Evolutionary conservation across 1,284 basidiomycete species (phyloP), one percentile per base, ranked within the genome.

Genomic region (Cryptococcus sp.): DNA sequence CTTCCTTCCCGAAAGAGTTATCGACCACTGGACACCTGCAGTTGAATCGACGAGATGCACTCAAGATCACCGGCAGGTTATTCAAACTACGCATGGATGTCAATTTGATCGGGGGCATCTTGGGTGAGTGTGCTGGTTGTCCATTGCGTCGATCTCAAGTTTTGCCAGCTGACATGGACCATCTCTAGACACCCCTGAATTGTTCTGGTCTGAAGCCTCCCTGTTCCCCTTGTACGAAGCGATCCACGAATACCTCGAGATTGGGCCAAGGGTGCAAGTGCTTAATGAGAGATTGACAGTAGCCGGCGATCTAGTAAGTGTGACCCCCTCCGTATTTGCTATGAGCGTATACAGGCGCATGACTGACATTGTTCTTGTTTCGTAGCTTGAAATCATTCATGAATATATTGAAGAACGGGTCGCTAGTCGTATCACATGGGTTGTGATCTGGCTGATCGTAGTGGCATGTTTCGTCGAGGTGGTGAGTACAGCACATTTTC

Each of bases 191-290:
- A 89, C 93, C 3, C 93, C 93, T 0, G 93, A 95, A 72, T 79
- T 97, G 48, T 98, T 98, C 77, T 97, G 93, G 94, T 88, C 86
- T 54, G 93, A 96, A 74, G 93, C 93, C 13, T 91, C 87, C 63
- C 79, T 96, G 68, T 89, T 90, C 70, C 89, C 87, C 48, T 77
- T 97, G 37, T 97, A 97, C 75, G 91, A 94, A 70, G 93, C 93
- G 0, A 93, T 95, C 50, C 81, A 93, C 61, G 93, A 94, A 67
- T 98, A 98, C 73, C 89, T 97, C 82, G 93, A 98, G 78, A 92
- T 96, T 53, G 87, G 87, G 44, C 86, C 84, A 15, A 80, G 94
- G 37, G 92, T 95, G 17, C 85, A 89, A 72, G 89, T 88, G 20
- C 78, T 98, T 64, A 96, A 96, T 71, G 93, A 96, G 75, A 88